phyloP scores from a whole-genome alignment of 148 eudicot species.

The Fagopyrum esculentum region DNA sequence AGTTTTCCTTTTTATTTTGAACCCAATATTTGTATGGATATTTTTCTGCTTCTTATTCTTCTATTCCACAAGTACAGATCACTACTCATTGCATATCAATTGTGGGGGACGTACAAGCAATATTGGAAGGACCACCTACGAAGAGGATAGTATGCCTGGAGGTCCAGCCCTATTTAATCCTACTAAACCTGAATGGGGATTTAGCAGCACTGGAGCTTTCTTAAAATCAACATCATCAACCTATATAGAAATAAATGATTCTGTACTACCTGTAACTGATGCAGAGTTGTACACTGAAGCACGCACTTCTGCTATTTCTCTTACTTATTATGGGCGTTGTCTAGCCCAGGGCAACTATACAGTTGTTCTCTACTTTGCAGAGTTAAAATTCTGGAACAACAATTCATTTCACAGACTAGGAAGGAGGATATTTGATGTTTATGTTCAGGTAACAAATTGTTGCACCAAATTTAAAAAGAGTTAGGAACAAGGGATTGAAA shows the following conservation, averaged over 20 bases:
- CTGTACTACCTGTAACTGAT: slow-evolving; percentile 22
- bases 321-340: slow-evolving; percentile 66
- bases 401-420: slow-evolving; percentile 47
- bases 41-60: background rate
- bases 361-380: slow-evolving; percentile 52
- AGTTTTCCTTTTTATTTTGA: background rate
- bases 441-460: slow-evolving; percentile 43
- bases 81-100: slow-evolving; percentile 45
- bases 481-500: background rate
- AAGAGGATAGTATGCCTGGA: slow-evolving; percentile 31
- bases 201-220: slow-evolving; percentile 50
- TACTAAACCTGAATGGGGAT: slow-evolving; percentile 38
- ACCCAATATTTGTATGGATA: no score
- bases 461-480: background rate
- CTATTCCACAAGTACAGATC: slow-evolving; percentile 21
- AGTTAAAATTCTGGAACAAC: slow-evolving; percentile 38
- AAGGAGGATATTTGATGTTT: slow-evolving; percentile 57
- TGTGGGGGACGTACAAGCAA: slow-evolving; percentile 40
- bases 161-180: slow-evolving; percentile 36
- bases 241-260: slow-evolving; percentile 20
- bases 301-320: slow-evolving; percentile 51
- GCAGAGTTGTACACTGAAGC: slow-evolving; percentile 42
- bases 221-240: slow-evolving; percentile 9
- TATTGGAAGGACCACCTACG: slow-evolving; percentile 30
- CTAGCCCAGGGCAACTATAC: slow-evolving; percentile 59